These are phyloP conservation scores for Pinus albicaulis DNA, from an alignment of 75 land plant genomes.

Conservation along the genomic window DNA sequence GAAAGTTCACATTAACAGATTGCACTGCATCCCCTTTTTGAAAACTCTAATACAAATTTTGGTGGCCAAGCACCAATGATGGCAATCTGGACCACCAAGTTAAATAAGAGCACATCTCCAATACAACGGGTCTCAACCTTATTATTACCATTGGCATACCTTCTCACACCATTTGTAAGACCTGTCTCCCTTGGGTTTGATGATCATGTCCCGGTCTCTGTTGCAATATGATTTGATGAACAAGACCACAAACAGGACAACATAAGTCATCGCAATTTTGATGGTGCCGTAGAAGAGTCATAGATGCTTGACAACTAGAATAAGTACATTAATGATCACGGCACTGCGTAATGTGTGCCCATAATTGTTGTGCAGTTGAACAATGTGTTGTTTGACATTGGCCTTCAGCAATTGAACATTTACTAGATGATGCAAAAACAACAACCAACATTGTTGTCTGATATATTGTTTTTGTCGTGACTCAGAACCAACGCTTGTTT, in stretches of 20 bases:
- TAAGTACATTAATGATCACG: constrained; percentile 37
- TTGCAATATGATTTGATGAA: constrained; percentile 23
- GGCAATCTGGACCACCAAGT: too few species aligned
- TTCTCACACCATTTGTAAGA: constrained; percentile 11
- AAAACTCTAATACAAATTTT: too few species aligned
- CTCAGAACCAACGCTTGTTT: not conserved
- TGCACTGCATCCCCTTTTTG: too few species aligned
- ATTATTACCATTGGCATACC: constrained; percentile 21
- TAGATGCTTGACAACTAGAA: constrained; percentile 61
- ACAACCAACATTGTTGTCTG: constrained; percentile 79
- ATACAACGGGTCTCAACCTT: constrained; percentile 13
- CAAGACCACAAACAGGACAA: constrained; percentile 94
- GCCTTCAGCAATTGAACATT: constrained; percentile 64
- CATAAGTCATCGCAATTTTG: constrained; percentile 39
- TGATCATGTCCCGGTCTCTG: constrained; percentile 5
- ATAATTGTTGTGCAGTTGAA: constrained; percentile 54
- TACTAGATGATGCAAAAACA: constrained; percentile 82
- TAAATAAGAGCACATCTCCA: too few species aligned
- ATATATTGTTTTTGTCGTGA: constrained; percentile 25
- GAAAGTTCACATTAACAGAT: too few species aligned
- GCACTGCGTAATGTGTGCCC: constrained; percentile 58
- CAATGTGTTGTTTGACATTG: constrained; percentile 68
- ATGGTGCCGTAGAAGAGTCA: constrained; percentile 54
- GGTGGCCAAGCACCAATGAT: too few species aligned
- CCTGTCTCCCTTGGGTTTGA: not conserved